Base-by-base conservation (phyloP, 148 eudicot genomes). In the Gaultheria prostrata region DNA sequence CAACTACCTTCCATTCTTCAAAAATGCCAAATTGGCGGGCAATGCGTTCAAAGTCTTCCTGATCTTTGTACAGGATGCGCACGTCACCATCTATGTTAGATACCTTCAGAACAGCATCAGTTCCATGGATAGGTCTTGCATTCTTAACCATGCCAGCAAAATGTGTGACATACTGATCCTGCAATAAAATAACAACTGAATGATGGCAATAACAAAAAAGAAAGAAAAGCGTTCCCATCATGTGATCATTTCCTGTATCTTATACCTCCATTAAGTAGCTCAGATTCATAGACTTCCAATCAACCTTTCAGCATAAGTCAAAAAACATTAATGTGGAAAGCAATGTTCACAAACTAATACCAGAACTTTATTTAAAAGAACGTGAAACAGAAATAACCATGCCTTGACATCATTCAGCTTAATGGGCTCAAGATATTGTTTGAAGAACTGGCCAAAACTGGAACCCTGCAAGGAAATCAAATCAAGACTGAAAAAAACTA, bases 1-100 rank as follows among this genome's bases (percentile, higher is more conserved):
- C 57, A 88, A 61, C 78, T 87, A 94, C 99, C 98, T 97, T 97
- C 99, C 99, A 97, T 85, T 97, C 99, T 88, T 94, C 94, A 86
- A 97, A 97, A 85, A 97, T 93, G 81, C 98, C 99, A 87, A 94
- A 94, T 84, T 97, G 97, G 45, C 84, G 88, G 4, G 98, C 97
- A 86, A 93, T 92, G 77, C 65, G 86, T 87, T 91, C 97, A 85
- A 94, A 97, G 79, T 93, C 92, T 74, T 76, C 46, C 88, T 93
- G 95, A 84, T 91, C 90, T 69, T 83, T 88, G 87, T 97, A 97
- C 79, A 86, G 89, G 80, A 97, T 88, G 24, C 95, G 95, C 76
- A 94, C 91, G 84, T 94, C 99, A 86, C 96, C 93, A 43, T 89
- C 88, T 35, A 97, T 87, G 82, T 91, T 92, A 82, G 80, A 84